These are phyloP conservation scores for Violaceomyces palustris DNA, from an alignment of 1,284 basidiomycete genomes.

Conservation along the genomic window DNA sequence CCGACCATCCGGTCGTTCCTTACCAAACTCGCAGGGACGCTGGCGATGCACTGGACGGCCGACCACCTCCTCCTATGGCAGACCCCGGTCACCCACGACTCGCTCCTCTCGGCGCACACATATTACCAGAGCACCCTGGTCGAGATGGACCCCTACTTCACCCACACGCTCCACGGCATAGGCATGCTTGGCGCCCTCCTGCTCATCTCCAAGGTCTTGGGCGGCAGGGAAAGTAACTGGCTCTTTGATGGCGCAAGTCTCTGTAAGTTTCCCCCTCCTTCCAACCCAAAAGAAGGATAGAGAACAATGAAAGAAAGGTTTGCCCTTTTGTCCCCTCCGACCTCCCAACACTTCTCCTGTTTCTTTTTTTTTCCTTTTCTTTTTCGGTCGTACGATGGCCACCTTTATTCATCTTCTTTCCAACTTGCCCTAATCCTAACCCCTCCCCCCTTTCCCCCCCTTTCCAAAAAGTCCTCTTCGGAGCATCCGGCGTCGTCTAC, in stretches of 20 bases:
- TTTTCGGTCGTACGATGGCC: too few species aligned
- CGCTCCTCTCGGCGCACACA: conserved; percentile 39
- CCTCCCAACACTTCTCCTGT: not conserved
- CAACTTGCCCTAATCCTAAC: too few species aligned
- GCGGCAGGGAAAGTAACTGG: conserved; percentile 49
- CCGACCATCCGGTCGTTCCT: too few species aligned
- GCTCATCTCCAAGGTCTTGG: conserved; percentile 37
- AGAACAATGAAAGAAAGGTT: too few species aligned
- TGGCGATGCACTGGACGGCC: conserved; percentile 50
- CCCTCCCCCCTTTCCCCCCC: too few species aligned
- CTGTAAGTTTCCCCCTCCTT: conserved; percentile 39
- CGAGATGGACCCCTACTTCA: conserved; percentile 25
- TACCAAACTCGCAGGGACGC: conserved; percentile 30
- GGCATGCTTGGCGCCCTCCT: conserved; percentile 24
- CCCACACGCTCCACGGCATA: conserved; percentile 20
- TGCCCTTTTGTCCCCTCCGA: not conserved
- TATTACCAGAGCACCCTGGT: conserved; percentile 47
- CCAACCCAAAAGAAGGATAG: too few species aligned
- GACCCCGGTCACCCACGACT: conserved; percentile 32
- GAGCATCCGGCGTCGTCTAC: conserved; percentile 42
- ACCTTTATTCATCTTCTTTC: too few species aligned
- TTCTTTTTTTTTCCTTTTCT: not conserved
- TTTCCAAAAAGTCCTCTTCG: conserved; percentile 34
- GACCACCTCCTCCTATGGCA: conserved; percentile 51
- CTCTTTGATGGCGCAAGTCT: conserved; percentile 51